These are phyloP conservation scores for Ogataea allantospora DNA, from an alignment of 805 yeast genomes.

Conservation along the genomic window DNA sequence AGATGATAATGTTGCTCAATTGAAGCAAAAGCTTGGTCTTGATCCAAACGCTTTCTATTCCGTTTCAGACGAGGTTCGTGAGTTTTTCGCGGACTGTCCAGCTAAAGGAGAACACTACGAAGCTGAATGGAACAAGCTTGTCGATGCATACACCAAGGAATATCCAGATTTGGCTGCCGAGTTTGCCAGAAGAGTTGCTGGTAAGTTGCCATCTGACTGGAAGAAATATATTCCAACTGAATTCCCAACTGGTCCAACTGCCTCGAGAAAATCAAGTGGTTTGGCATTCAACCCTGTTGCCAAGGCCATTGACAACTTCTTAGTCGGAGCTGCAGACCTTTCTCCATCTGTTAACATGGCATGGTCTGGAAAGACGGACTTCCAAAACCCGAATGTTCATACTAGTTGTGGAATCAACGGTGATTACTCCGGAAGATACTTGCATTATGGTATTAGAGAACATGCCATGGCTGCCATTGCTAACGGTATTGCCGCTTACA, in stretches of 20 bases:
- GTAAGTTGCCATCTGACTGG: slow-evolving; percentile 84
- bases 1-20: slow-evolving; percentile 83
- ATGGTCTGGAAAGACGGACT: slow-evolving; percentile 78
- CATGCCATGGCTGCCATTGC: slow-evolving; percentile 98
- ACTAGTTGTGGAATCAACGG: slow-evolving; percentile 54
- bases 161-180: slow-evolving; percentile 80
- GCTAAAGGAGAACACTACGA: slow-evolving; percentile 63
- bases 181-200: slow-evolving; percentile 68
- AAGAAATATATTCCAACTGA: slow-evolving; percentile 71
- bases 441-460: slow-evolving; percentile 97
- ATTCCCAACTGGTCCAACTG: slow-evolving; percentile 80
- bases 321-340: slow-evolving; percentile 98
- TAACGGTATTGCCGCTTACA: slow-evolving; percentile 93
- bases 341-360: slow-evolving; percentile 90
- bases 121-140: slow-evolving; percentile 66
- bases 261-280: slow-evolving; percentile 93
- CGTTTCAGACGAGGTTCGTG: slow-evolving; percentile 81
- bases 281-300: slow-evolving; percentile 61
- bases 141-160: slow-evolving; percentile 57
- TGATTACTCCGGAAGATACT: slow-evolving; percentile 84
- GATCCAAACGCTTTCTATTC: slow-evolving; percentile 75
- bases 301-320: slow-evolving; percentile 60
- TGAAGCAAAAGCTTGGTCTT: slow-evolving; percentile 81
- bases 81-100: slow-evolving; percentile 57
- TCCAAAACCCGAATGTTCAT: slow-evolving; percentile 76